Conservation (phyloP, 495 filamentous ascomycete genomes). For the Talaromyces wortmannii region DNA sequence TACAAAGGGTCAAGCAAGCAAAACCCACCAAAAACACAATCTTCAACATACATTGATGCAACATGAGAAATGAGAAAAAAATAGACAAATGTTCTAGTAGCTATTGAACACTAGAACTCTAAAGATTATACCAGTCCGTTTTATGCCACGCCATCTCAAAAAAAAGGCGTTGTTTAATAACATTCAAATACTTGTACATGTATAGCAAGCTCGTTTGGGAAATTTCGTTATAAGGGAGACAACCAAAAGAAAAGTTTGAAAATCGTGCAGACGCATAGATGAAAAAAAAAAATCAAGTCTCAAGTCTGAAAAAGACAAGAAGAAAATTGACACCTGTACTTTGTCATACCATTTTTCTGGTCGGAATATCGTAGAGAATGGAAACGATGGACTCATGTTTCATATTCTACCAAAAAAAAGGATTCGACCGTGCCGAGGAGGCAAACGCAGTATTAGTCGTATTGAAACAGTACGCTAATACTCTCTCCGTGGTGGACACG, state of each 20-base stretch:
- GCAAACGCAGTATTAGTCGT: conserved; percentile 42
- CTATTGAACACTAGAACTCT: background rate
- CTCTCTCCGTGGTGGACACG: conserved; percentile 97
- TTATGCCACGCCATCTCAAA: background rate
- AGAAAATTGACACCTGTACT: conserved; percentile 3
- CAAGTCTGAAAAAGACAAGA: background rate
- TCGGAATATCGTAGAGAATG: no score
- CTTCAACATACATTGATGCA: no score
- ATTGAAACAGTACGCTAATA: conserved; percentile 94
- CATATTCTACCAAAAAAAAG: no score
- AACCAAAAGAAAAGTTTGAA: background rate
- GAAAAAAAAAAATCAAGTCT: background rate
- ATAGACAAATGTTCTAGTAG: no score
- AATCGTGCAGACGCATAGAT: background rate
- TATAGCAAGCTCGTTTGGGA: background rate
- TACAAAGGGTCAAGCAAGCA: no score
- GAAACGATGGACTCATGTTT: no score
- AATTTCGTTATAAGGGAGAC: background rate
- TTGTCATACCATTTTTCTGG: background rate
- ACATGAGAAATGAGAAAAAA: no score
- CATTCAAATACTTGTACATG: conserved; percentile 1
- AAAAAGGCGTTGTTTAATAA: background rate
- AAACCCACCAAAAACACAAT: no score
- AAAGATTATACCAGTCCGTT: background rate
- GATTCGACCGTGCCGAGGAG: background rate